These are phyloP conservation scores for Diaporthe destruens DNA, from an alignment of 2,329 filamentous ascomycete genomes.

Conservation along the genomic window DNA sequence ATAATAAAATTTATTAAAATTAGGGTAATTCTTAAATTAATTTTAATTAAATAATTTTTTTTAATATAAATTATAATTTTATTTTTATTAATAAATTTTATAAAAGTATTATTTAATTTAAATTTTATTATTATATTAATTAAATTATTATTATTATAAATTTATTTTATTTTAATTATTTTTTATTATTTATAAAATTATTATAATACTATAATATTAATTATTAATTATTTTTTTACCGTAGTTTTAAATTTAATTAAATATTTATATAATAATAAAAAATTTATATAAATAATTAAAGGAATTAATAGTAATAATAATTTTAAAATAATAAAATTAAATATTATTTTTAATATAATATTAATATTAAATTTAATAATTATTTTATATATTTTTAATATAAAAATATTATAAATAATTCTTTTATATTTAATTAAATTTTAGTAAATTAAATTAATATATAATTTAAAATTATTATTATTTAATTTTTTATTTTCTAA, in stretches of 20 bases:
- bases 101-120: too few species aligned
- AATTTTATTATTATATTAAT: too few species aligned
- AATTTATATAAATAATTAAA: background rate
- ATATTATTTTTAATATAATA: background rate
- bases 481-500: too few species aligned
- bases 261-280: too few species aligned
- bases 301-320: background rate
- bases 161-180: background rate
- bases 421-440: background rate
- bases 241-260: background rate
- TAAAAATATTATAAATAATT: background rate
- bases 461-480: background rate
- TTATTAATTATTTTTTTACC: background rate
- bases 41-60: background rate
- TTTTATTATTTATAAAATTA: background rate
- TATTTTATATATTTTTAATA: background rate
- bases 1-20: too few species aligned
- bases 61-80: background rate
- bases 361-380: background rate
- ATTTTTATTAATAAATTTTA: background rate
- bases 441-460: background rate
- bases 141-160: background rate
- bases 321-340: background rate
- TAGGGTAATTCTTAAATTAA: background rate
- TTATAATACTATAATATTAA: background rate